Conservation (phyloP, 2,329 filamentous ascomycete genomes). For the Rhinocladiella similis region DNA sequence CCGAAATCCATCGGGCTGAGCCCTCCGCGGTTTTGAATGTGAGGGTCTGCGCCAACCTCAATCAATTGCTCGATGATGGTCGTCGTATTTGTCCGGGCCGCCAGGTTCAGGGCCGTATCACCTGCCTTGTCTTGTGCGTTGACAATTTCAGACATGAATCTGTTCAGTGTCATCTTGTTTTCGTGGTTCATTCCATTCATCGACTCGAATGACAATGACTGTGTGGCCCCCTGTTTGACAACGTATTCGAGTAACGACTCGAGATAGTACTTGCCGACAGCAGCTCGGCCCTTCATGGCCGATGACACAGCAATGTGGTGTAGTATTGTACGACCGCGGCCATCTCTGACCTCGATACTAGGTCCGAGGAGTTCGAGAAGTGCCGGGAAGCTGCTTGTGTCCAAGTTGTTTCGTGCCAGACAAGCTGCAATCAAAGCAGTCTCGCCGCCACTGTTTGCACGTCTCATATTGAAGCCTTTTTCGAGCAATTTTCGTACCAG, state of each 20-base stretch:
- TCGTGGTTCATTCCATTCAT: conserved; percentile 34
- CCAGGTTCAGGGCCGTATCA: conserved; percentile 92
- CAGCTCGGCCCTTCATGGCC: conserved; percentile 87
- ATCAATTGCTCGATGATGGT: conserved; percentile 96
- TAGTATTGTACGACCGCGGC: conserved; percentile 84
- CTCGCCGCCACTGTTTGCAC: conserved; percentile 86
- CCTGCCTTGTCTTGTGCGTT: conserved; percentile 92
- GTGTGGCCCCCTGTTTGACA: conserved; percentile 72
- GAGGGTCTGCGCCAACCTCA: conserved; percentile 92
- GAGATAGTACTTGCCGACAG: conserved; percentile 92
- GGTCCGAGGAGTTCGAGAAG: conserved; percentile 84
- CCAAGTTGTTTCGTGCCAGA: conserved; percentile 89
- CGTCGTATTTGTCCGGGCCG: conserved; percentile 85
- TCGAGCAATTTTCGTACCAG: conserved; percentile 78
- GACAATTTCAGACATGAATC: conserved; percentile 96
- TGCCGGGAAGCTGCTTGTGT: conserved; percentile 86
- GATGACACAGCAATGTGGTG: conserved; percentile 97
- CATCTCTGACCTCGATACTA: conserved; percentile 87
- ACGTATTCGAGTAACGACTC: conserved; percentile 94
- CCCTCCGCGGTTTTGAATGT: conserved; percentile 85
- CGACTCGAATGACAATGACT: conserved; percentile 43
- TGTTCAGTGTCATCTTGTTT: conserved; percentile 72
- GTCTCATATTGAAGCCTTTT: conserved; percentile 81
- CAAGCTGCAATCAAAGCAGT: conserved; percentile 92
- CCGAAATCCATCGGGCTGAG: conserved; percentile 92